Conservation (phyloP, 345 rosid genomes). For the Mangifera indica region DNA sequence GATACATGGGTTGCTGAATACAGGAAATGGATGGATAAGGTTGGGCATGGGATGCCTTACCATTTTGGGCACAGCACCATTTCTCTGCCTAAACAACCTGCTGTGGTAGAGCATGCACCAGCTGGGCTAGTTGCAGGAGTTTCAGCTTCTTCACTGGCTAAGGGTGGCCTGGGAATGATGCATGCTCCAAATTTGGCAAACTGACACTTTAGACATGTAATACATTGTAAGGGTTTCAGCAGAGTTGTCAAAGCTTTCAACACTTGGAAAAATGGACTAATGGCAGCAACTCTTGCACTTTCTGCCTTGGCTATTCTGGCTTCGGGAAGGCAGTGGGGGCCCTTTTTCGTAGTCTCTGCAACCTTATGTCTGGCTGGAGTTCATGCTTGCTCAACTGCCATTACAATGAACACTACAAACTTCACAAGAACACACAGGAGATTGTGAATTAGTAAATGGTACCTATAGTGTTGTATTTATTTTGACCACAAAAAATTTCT, state of each 20-base stretch:
- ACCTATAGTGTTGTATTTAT: background rate
- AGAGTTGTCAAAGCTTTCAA: constrained; percentile 52
- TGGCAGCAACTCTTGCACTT: constrained; percentile 43
- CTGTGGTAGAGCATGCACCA: constrained; percentile 86
- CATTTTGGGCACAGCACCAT: constrained; percentile 78
- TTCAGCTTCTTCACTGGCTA: constrained; percentile 74
- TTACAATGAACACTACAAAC: constrained; percentile 77
- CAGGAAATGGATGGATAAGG: constrained; percentile 97
- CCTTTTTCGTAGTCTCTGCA: constrained; percentile 48
- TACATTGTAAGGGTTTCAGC: constrained; percentile 85
- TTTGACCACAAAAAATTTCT: background rate
- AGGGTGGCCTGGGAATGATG: constrained; percentile 74
- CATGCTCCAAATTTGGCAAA: constrained; percentile 81
- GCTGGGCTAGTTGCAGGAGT: constrained; percentile 76
- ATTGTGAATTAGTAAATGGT: constrained; percentile 31
- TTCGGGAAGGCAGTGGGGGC: constrained; percentile 72
- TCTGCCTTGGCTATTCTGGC: constrained; percentile 66
- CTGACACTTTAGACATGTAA: constrained; percentile 78
- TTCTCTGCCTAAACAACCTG: constrained; percentile 64
- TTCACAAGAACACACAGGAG: constrained; percentile 86
- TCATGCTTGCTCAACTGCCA: constrained; percentile 58
- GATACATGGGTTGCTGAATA: constrained; percentile 93
- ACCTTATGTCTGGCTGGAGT: constrained; percentile 59
- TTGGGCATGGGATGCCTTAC: constrained; percentile 97
- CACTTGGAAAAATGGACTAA: constrained; percentile 58